Base-by-base conservation (phyloP, 129 eudicot species). In the Helianthus tuberosus region DNA sequence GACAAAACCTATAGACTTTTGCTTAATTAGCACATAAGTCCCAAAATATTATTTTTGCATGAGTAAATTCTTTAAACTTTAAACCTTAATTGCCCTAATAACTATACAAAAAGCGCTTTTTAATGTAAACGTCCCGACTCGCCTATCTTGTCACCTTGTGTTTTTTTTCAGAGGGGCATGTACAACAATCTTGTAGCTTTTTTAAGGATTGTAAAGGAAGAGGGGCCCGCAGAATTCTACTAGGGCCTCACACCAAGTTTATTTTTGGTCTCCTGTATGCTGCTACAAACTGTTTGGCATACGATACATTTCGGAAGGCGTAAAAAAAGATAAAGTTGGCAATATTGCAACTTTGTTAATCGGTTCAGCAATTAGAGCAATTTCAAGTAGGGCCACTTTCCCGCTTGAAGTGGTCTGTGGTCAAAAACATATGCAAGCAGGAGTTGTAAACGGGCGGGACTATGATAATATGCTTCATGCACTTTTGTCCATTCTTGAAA, bases 241-340 rank as follows among this genome's bases (percentile, higher is more conserved):
- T 80, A 94, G 46, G 98, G 96, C 67, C 96, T 92, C 54, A 82
- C 91, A 60, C 96, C 98, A 16, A 92, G 96, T 73, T 65, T 92
- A 50, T 87, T 92, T 10, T 96, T 94, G 43, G 89, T 92, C 81
- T 92, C 61, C 98, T 96, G 6, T 92, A 92, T 53, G 96, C 94
- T 14, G 98, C 96, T 14, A 77, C 91, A 52, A 92, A 92, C 78
- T 92, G 89, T 63, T 92, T 76, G 51, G 96, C 98, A 5, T 92
- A 92, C 58, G 98, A 89, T 73, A 77, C 98, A 0, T 76, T 92
- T 43, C 81, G 94, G 3, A 92, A 92, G 74, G 73, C 89, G 16
- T 92, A 92, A 88, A 83, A 74, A 61, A 86, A 84, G n/a, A n/a
- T n/a, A n/a, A n/a, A n/a, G n/a, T n/a, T n/a, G n/a, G n/a, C n/a